Evolutionary conservation across 1,284 basidiomycete species (phyloP).

Genomic region (Pyrrhoderma noxium): DNA sequence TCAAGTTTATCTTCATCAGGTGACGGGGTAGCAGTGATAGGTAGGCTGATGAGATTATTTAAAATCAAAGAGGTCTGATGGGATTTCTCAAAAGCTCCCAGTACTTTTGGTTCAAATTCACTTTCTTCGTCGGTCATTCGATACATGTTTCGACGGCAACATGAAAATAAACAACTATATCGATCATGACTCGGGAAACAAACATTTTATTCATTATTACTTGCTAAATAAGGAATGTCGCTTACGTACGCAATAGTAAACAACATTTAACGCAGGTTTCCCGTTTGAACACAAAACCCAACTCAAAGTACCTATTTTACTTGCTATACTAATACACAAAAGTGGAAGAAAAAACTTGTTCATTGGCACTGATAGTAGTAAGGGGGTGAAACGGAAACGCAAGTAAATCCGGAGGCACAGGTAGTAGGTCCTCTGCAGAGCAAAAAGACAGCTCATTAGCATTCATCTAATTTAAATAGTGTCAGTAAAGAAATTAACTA

Average conservation of each 20-base stretch:
- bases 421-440: constrained; percentile 15
- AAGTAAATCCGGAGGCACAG: constrained; percentile 16
- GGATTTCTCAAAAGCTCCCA: constrained; percentile 12
- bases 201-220: too few species aligned
- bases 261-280: not conserved
- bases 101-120: constrained; percentile 2
- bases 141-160: too few species aligned
- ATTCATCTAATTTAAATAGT: not conserved
- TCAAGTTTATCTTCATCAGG: constrained; percentile 12
- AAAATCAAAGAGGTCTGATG: not conserved
- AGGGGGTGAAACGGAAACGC: constrained; percentile 14
- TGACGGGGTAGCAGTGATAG: constrained; percentile 3
- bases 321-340: not conserved
- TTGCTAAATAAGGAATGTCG: not conserved
- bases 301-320: not conserved
- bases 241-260: not conserved
- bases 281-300: not conserved
- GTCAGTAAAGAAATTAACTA: not conserved
- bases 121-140: constrained; percentile 1
- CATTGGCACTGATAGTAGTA: constrained; percentile 19
- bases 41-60: constrained; percentile 7
- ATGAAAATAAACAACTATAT: too few species aligned
- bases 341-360: too few species aligned
- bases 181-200: too few species aligned
- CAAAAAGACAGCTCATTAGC: not conserved